Conservation (phyloP, 1,139 yeast species). For the Yamadazyma dendronema region DNA sequence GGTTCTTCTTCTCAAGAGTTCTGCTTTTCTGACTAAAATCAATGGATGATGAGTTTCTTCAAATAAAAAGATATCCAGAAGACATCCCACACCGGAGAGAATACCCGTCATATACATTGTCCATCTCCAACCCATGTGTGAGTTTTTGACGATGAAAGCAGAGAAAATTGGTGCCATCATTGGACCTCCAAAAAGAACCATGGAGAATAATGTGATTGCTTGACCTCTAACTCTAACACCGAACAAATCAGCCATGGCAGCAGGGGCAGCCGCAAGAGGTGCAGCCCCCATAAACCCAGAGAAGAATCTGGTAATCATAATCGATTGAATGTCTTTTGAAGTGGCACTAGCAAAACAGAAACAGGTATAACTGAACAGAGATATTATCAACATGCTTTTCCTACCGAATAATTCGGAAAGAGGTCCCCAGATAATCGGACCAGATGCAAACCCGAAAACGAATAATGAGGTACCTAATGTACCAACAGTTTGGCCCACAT, state of each 20-base stretch:
- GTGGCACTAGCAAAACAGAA: constrained; percentile 42
- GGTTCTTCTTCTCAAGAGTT: constrained; percentile 52
- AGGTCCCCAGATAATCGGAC: constrained; percentile 45
- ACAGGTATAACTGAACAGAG: constrained; percentile 31
- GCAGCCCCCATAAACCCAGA: constrained; percentile 44
- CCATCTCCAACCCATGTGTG: constrained; percentile 57
- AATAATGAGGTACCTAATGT: constrained; percentile 40
- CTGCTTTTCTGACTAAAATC: constrained; percentile 62
- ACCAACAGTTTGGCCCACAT: constrained; percentile 34
- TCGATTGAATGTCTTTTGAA: constrained; percentile 36
- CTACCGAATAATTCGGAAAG: constrained; percentile 42
- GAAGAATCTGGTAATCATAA: constrained; percentile 42
- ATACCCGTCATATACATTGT: constrained; percentile 54
- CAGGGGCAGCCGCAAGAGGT: constrained; percentile 45
- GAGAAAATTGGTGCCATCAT: constrained; percentile 45
- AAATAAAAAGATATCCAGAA: constrained; percentile 29
- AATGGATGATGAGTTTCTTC: constrained; percentile 52
- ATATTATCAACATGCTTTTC: constrained; percentile 27
- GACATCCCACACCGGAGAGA: constrained; percentile 36
- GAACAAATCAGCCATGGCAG: constrained; percentile 42
- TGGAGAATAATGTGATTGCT: constrained; percentile 33
- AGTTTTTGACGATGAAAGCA: constrained; percentile 33
- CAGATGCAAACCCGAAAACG: constrained; percentile 46
- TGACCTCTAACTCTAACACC: constrained; percentile 33
- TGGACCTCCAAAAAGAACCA: constrained; percentile 45